These are phyloP conservation scores for Suhomyces vadensis DNA, from an alignment of 805 yeast genomes.

Conservation along the genomic window DNA sequence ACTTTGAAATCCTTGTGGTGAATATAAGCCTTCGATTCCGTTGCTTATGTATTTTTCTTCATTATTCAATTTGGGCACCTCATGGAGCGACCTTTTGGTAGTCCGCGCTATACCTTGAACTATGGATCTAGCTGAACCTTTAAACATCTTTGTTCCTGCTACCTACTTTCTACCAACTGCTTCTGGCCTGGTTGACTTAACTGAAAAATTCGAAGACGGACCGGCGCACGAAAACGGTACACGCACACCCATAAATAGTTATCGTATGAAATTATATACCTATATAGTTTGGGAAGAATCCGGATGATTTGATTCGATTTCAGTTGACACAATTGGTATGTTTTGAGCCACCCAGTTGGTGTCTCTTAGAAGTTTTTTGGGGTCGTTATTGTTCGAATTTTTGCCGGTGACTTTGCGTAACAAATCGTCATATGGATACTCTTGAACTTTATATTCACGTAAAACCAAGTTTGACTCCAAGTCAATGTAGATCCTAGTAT, in stretches of 20 bases:
- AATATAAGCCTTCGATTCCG: constrained; percentile 68
- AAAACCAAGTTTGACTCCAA: constrained; percentile 62
- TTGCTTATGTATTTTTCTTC: constrained; percentile 36
- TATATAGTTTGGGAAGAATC: background rate
- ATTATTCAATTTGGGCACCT: constrained; percentile 57
- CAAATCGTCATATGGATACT: constrained; percentile 35
- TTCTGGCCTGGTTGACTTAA: background rate
- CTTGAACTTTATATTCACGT: constrained; percentile 73
- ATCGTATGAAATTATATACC: background rate
- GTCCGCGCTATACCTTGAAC: constrained; percentile 5
- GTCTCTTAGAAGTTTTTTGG: constrained; percentile 64
- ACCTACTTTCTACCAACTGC: background rate
- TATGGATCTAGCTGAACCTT: constrained; percentile 3
- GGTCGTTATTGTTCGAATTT: constrained; percentile 25
- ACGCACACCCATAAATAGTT: constrained; percentile 1
- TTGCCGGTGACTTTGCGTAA: constrained; percentile 26
- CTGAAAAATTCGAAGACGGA: constrained; percentile 12
- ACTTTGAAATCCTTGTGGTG: constrained; percentile 62
- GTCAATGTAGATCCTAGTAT: constrained; percentile 82
- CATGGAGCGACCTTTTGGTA: constrained; percentile 49
- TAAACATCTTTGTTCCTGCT: constrained; percentile 7
- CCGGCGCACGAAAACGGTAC: constrained; percentile 5
- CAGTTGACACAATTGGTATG: constrained; percentile 46
- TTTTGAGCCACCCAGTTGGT: constrained; percentile 68
- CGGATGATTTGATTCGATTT: constrained; percentile 14